A percentile compares a stretch with the other conserved stretches of the same genome.
phyloP scores from a whole-genome alignment of 805 yeast genomes.

The Pichia paraexigua region DNA sequence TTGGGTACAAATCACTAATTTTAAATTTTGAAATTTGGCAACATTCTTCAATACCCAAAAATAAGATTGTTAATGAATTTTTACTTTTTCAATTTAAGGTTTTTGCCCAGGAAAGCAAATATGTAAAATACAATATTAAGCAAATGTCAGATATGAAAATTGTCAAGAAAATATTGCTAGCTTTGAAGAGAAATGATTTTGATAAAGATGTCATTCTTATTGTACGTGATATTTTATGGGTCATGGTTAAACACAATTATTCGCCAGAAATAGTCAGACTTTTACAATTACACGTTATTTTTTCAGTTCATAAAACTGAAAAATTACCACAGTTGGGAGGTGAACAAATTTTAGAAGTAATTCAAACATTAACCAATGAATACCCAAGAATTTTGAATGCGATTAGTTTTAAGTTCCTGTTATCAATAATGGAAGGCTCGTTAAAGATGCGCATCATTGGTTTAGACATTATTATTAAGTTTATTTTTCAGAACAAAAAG shows the following conservation, averaged over 20 bases:
- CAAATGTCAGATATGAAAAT: conserved; percentile 46
- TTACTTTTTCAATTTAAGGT: conserved; percentile 52
- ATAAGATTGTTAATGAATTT: conserved; percentile 40
- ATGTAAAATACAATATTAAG: conserved; percentile 40
- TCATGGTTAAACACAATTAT: conserved; percentile 39
- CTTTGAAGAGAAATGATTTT: conserved; percentile 36
- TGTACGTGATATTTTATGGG: conserved; percentile 32
- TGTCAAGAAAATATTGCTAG: conserved; percentile 39
- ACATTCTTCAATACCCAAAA: conserved; percentile 15
- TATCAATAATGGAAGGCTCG: conserved; percentile 41
- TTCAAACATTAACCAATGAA: conserved; percentile 36
- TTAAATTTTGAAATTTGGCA: conserved; percentile 60
- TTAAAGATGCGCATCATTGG: conserved; percentile 33
- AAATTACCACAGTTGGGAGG: conserved; percentile 25
- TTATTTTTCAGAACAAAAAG: conserved; percentile 38
- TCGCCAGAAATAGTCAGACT: conserved; percentile 48
- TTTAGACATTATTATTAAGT: conserved; percentile 38
- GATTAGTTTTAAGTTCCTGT: conserved; percentile 57
- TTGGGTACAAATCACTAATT: conserved; percentile 50
- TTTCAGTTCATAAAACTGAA: conserved; percentile 32
- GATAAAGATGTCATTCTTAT: conserved; percentile 31
- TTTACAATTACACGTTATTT: conserved; percentile 44
- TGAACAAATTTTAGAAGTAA: conserved; percentile 29
- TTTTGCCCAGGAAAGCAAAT: conserved; percentile 46
- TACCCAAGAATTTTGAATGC: conserved; percentile 37